Base-by-base conservation (phyloP, 1,139 yeast genomes). In the Nakaseomyces uthaithaninus region DNA sequence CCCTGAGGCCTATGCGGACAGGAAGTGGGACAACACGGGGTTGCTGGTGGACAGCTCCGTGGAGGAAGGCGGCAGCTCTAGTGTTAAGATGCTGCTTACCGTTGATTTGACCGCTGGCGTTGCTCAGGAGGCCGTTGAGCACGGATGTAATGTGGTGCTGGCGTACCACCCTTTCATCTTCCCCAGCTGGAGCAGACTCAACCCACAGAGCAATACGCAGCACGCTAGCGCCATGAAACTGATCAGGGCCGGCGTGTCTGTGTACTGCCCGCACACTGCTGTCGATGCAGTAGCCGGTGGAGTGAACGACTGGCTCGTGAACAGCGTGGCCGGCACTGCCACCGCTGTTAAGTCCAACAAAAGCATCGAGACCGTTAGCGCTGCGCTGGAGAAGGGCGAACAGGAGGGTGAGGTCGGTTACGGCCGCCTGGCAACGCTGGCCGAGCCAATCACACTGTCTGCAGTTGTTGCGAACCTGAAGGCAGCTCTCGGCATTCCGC, bases 131-230 rank as follows among this genome's bases (percentile, higher is more conserved):
- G 97, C 97, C 1, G 64, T 91, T 24, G 53, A 55, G 2, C 53
- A 66, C 3, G 63, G 72, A 1, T 57, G 63, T 22, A 70, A 72
- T 45, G 58, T 86, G 41, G 70, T 93, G 14, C 63, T 93, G 57
- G 94, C 97, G 0, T 93, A 93, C 60, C 98, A 86, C 57, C 99
- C 99, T 1, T 86, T 91, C 58, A 86, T 93, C 35, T 93, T 93
- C 69, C 68, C 83, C 22, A 94, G 95, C 0, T 72, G 93, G 60
- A 93, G 89, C 60, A 66, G 78, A n/a, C 73, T 93, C 42, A 72
- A 78, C 1, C 66, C 72, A 2, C 54, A 61, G 4, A 39, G 49
- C 1, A 86, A 85, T 52, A 80, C 95, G 0, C 97, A 91, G 59
- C 97, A 91, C 56, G 65, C 65, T 24, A 82, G 94, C 4, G 67